Evolutionary conservation across 331 rosid genomes (phyloP), one percentile per base, ranked within the genome.

Genomic region (Quercus phellos): DNA sequence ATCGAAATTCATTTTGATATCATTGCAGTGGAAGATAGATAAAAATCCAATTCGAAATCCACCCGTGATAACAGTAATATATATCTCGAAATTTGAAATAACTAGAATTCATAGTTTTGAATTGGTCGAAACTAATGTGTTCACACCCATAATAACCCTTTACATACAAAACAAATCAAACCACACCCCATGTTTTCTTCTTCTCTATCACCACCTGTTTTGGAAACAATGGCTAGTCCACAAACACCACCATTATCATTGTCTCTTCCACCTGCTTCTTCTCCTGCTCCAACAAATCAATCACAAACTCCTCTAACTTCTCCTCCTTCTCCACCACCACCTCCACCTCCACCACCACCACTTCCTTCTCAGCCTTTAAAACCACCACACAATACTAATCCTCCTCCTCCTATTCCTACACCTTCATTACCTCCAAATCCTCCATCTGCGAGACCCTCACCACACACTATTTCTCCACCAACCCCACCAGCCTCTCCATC

Each of bases 381-480:
- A 19, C 12, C 66, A 24, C 4, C 68, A 4, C 61, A 14, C 73
- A 9, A 54, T 60, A 51, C 17, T 2, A 9, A 29, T 17, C 53
- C 64, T 8, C 68, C 73, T 35, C 24, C 54, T 35, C 29, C 30
- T 38, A 18, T 42, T 64, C 74, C 22, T 77, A 56, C 79, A 30
- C 72, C 82, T 22, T 74, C 51, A 34, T 22, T 77, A 26, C 70
- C 74, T 0, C 77, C 79, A 12, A 29, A 68, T 69, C 55, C 54
- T 19, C 60, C 81, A 4, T 6, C 22, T 34, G 27, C 27, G 11
- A 56, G 11, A 73, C 26, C 76, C 43, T 34, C 76, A 12, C 50
- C 19, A 19, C 75, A 38, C 6, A 27, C 43, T 68, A 55, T 9
- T 16, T 16, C 70, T 68, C 46, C 69, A 22, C 64, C 77, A 46